Percentiles rank a stretch among this genome's conserved stretches.
Conservation (phyloP, 2,329 filamentous ascomycete species). For the Fusarium nygamai region DNA sequence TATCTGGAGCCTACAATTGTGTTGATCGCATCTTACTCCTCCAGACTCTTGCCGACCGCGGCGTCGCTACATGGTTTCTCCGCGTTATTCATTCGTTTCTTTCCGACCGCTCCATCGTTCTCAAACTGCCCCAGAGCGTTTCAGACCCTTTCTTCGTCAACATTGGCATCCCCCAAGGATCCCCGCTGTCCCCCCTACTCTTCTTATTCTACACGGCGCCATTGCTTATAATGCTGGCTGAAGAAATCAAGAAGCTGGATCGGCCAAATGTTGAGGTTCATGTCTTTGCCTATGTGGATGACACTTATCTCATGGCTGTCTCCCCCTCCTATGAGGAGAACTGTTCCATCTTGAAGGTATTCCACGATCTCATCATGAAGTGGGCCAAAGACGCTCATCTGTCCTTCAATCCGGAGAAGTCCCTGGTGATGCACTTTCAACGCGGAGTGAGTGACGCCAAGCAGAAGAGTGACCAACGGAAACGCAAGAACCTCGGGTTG, state of each 20-base stretch:
- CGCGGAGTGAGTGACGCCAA: background rate
- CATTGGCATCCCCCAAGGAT: constrained; percentile 20
- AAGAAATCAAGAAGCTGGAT: background rate
- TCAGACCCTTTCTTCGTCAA: background rate
- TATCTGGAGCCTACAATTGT: constrained; percentile 5
- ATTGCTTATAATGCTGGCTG: background rate
- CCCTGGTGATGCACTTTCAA: constrained; percentile 7
- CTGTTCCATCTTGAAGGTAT: background rate
- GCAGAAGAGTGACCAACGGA: background rate
- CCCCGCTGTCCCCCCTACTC: background rate
- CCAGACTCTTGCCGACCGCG: background rate
- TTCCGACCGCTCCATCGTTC: background rate
- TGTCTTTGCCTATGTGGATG: constrained; percentile 4
- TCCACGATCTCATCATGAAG: background rate
- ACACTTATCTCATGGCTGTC: constrained; percentile 3
- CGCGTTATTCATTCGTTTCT: constrained; percentile 3
- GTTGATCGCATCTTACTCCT: background rate
- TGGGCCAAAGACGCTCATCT: background rate
- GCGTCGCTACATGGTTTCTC: constrained; percentile 3
- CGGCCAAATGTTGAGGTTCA: background rate
- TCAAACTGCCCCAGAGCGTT: background rate
- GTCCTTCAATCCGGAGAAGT: background rate
- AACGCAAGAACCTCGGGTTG: background rate
- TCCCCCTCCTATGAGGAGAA: background rate
- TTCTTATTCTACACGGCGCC: constrained; percentile 18